Percentiles rank a stretch among this genome's conserved stretches.
These are phyloP conservation scores for Coemansia sp. DNA, from an alignment of 192 early-diverging fungal species.

Conservation along the genomic window DNA sequence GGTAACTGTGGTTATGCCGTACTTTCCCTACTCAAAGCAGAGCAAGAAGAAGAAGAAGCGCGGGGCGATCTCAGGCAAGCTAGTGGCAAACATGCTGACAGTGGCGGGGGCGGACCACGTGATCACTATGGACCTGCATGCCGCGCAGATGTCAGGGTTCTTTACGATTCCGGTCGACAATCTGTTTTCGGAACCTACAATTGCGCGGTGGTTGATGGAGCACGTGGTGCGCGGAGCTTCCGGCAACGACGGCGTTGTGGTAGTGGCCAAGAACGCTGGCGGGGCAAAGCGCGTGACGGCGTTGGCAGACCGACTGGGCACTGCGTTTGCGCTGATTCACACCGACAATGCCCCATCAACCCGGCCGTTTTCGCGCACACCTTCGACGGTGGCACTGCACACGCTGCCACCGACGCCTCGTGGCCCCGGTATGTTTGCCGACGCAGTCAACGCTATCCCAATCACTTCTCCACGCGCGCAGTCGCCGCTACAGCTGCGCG, in stretches of 20 bases:
- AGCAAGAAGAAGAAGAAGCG: constrained; percentile 98
- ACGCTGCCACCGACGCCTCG: constrained; percentile 52
- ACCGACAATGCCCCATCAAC: constrained; percentile 66
- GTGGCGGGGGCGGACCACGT: constrained; percentile 96
- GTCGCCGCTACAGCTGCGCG: constrained; percentile 20
- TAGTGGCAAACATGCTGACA: constrained; percentile 91
- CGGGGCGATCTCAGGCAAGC: constrained; percentile 93
- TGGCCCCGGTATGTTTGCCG: constrained; percentile 52
- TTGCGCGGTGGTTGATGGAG: constrained; percentile 83
- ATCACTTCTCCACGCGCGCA: constrained; percentile 28
- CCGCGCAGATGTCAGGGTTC: constrained; percentile 93
- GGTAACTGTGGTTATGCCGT: constrained; percentile 95
- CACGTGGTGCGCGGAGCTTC: constrained; percentile 62
- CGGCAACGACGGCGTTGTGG: constrained; percentile 59
- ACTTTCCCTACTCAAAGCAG: constrained; percentile 97
- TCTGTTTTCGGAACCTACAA: constrained; percentile 84
- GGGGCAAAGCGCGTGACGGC: constrained; percentile 94
- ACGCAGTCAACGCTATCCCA: constrained; percentile 38
- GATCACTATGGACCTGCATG: constrained; percentile 98
- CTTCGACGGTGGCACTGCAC: constrained; percentile 54
- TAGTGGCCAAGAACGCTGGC: constrained; percentile 94
- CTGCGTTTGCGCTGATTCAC: constrained; percentile 97
- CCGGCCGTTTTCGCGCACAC: constrained; percentile 54
- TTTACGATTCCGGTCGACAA: constrained; percentile 95
- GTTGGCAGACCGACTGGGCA: constrained; percentile 87